A percentile compares a stretch with the other conserved stretches of the same genome.
Conservation (phyloP, 2,329 filamentous ascomycete species). For the Ceratocystis alfenasii region DNA sequence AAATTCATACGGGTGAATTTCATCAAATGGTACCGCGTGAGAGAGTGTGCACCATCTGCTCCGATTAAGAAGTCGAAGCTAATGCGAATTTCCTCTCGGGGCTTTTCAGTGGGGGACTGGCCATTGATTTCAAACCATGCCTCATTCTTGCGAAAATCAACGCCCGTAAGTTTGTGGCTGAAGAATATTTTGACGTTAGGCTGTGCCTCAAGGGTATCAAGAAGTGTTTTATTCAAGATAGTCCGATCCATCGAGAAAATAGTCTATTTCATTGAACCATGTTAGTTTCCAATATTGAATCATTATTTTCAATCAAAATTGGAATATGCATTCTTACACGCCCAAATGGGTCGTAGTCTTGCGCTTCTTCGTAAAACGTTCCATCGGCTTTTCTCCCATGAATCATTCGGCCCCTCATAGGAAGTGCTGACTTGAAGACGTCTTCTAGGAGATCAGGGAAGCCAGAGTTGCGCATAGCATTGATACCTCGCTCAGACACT, state of each 20-base stretch:
- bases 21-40: conserved; percentile 87
- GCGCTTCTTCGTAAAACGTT: conserved; percentile 60
- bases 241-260: conserved; percentile 80
- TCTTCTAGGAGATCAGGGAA: conserved; percentile 56
- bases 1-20: conserved; percentile 87
- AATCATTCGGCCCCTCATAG: conserved; percentile 95
- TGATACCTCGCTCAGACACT: conserved; percentile 84
- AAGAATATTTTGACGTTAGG: conserved; percentile 89
- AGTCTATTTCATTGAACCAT: conserved; percentile 50
- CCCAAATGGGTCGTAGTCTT: conserved; percentile 82
- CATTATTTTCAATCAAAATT: not conserved
- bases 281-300: not conserved
- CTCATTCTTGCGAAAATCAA: conserved; percentile 64
- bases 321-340: conserved; percentile 45
- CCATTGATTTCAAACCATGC: conserved; percentile 69
- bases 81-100: conserved; percentile 64
- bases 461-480: conserved; percentile 64
- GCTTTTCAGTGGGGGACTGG: conserved; percentile 23
- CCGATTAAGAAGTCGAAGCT: conserved; percentile 89
- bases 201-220: conserved; percentile 71
- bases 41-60: conserved; percentile 88
- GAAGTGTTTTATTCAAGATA: conserved; percentile 66
- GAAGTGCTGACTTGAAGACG: conserved; percentile 67
- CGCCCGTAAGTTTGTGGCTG: conserved; percentile 83
- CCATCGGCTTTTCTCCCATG: conserved; percentile 58